Conservation (phyloP, 177 flowering plant species). For the Vitis hybrid region DNA sequence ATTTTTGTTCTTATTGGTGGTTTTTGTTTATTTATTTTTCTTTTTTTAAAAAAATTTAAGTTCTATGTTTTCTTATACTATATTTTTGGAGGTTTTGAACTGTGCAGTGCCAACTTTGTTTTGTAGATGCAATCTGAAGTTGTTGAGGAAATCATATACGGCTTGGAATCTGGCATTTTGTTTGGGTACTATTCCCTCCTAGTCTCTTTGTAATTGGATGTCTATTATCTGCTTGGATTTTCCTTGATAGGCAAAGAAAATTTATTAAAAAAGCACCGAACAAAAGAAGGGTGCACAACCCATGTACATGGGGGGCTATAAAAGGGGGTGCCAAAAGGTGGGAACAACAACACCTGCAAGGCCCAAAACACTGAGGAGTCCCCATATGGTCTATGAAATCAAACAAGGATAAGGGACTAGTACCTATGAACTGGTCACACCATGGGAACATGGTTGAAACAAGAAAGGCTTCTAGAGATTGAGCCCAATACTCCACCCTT, state of each 20-base stretch:
- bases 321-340: too few relatives aligned
- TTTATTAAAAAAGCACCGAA: neutral
- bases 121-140: slow-evolving; percentile 96
- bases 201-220: neutral
- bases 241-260: neutral
- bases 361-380: too few relatives aligned
- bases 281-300: too few relatives aligned
- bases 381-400: too few relatives aligned
- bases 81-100: neutral
- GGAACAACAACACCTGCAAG: too few relatives aligned
- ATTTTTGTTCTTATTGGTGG: neutral
- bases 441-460: too few relatives aligned
- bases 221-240: neutral
- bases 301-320: too few relatives aligned
- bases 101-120: neutral
- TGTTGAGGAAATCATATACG: slow-evolving; percentile 93
- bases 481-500: too few relatives aligned
- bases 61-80: too few relatives aligned
- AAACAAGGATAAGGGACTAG: too few relatives aligned
- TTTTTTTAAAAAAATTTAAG: neutral
- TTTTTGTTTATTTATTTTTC: neutral
- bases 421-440: too few relatives aligned
- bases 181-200: slow-evolving; percentile 59
- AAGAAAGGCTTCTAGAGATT: too few relatives aligned
- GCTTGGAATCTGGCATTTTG: slow-evolving; percentile 94